These are phyloP conservation scores for Dichomitus squalens DNA, from an alignment of 1,284 basidiomycete species.

Conservation along the genomic window DNA sequence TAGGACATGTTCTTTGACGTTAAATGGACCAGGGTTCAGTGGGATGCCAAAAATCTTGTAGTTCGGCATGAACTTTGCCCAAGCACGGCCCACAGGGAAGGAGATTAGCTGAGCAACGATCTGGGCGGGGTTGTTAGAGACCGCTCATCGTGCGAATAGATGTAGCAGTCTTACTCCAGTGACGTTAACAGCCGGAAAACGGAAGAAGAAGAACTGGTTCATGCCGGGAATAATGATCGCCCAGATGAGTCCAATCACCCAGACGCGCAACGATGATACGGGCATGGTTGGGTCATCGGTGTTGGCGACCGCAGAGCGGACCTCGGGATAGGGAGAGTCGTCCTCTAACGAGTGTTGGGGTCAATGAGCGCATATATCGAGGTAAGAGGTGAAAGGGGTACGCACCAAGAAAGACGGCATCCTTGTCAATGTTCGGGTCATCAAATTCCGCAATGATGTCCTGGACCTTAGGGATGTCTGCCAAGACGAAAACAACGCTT, in stretches of 20 bases:
- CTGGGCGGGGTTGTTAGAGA: conserved; percentile 26
- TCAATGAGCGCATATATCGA: background rate
- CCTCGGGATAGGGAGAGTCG: conserved; percentile 64
- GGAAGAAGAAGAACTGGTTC: conserved; percentile 50
- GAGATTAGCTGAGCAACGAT: conserved; percentile 66
- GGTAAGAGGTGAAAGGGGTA: background rate
- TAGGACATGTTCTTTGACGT: conserved; percentile 72
- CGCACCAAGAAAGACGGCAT: conserved; percentile 32
- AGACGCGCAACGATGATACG: conserved; percentile 57
- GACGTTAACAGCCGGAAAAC: conserved; percentile 37
- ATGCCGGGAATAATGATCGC: conserved; percentile 46
- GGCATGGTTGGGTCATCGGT: conserved; percentile 66
- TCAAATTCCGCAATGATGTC: conserved; percentile 48
- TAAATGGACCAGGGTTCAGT: conserved; percentile 74
- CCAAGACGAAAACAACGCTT: background rate
- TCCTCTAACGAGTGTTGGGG: conserved; percentile 35
- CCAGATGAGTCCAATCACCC: conserved; percentile 55
- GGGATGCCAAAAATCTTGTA: conserved; percentile 40
- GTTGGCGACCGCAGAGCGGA: conserved; percentile 66
- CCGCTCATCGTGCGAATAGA: conserved; percentile 9
- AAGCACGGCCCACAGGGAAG: conserved; percentile 64
- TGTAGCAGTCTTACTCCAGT: conserved; percentile 24
- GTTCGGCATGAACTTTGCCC: conserved; percentile 59
- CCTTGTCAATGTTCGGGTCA: conserved; percentile 49
- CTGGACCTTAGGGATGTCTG: conserved; percentile 4